Evolutionary conservation across 306 rosid species (phyloP).

Genomic region (Cucurbita ficifolia): DNA sequence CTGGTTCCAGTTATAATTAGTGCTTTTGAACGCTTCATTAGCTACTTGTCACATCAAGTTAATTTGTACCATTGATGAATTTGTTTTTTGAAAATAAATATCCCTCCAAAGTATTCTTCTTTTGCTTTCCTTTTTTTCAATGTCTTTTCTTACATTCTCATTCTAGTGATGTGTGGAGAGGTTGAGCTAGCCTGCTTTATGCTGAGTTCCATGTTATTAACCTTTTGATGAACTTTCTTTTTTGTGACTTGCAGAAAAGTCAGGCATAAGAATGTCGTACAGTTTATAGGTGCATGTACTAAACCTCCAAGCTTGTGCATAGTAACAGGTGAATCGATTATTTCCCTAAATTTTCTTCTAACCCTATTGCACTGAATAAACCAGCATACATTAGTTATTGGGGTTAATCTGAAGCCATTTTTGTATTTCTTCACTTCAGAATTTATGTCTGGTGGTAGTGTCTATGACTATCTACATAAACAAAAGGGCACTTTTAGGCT

Average conservation of each 20-base stretch:
- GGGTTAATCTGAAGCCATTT: neutral
- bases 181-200: neutral
- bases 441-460: constrained; percentile 95
- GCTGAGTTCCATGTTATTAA: neutral
- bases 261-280: constrained; percentile 97
- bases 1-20: neutral
- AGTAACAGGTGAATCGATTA: constrained; percentile 57
- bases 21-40: neutral
- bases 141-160: neutral
- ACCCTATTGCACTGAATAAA: neutral
- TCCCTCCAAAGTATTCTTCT: neutral
- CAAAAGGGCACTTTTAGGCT: constrained; percentile 78
- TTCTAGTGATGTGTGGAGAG: neutral
- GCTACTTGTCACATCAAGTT: neutral
- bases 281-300: constrained; percentile 99
- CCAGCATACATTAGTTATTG: neutral
- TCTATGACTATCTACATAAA: constrained; percentile 91
- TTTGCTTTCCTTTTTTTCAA: neutral
- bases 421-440: constrained; percentile 35
- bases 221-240: constrained; percentile 5
- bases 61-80: neutral
- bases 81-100: neutral
- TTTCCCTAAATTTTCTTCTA: neutral
- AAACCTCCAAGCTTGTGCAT: constrained; percentile 78
- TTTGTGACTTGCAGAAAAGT: constrained; percentile 68